Evolutionary conservation across 2,329 filamentous ascomycete genomes (phyloP).

Genomic region (Neonectria neomacrospora): DNA sequence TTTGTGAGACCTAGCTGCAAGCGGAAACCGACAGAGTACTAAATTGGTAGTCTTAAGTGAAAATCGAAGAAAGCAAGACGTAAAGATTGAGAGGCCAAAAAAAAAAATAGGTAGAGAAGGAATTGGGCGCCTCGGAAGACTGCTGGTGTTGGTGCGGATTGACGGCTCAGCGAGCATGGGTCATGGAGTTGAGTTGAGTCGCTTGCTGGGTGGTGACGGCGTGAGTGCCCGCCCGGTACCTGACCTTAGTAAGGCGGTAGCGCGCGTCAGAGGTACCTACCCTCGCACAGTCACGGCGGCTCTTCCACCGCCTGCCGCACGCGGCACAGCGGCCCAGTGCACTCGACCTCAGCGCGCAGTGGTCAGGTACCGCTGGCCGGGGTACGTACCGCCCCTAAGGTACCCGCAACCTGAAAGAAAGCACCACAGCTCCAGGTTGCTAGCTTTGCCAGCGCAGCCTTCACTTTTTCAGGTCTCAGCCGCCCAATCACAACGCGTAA

Average conservation of each 20-base stretch:
- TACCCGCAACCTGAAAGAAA: background rate
- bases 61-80: background rate
- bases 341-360: background rate
- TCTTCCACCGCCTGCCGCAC: background rate
- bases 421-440: slow-evolving; percentile 32
- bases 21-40: background rate
- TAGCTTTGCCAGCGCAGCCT: slow-evolving; percentile 38
- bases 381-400: background rate
- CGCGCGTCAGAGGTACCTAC: slow-evolving; percentile 16
- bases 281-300: background rate
- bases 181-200: background rate
- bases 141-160: background rate
- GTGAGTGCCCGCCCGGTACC: background rate
- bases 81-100: background rate
- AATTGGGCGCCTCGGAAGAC: background rate
- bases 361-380: slow-evolving; percentile 10
- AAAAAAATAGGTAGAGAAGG: background rate
- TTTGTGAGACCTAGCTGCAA: background rate
- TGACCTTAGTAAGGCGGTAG: slow-evolving; percentile 9
- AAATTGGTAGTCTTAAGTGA: background rate
- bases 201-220: background rate
- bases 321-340: background rate
- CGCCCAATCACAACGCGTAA: slow-evolving; percentile 36
- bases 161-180: background rate
- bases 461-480: slow-evolving; percentile 26